phyloP scores from a whole-genome alignment of 495 filamentous ascomycete species.

The Cercophora newfieldiana region DNA sequence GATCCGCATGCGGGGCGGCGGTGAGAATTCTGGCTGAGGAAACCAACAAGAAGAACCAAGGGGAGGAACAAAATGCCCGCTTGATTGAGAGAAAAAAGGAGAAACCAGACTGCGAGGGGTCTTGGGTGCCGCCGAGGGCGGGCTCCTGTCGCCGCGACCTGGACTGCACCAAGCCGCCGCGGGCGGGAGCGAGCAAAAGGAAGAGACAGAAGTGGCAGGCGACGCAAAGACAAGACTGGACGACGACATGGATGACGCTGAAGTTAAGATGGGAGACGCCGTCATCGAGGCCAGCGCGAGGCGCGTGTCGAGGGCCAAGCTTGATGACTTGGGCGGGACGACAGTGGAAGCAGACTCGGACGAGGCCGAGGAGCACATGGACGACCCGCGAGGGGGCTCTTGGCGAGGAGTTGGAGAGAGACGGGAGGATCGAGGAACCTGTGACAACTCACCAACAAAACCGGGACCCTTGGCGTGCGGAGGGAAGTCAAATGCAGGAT shows the following conservation, averaged over 20 bases:
- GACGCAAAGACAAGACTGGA: constrained; percentile 50
- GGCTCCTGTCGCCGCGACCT: constrained; percentile 24
- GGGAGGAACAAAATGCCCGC: constrained; percentile 61
- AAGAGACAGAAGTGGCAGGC: constrained; percentile 49
- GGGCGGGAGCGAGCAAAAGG: constrained; percentile 40
- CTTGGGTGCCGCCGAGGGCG: constrained; percentile 24
- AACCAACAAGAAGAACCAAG: constrained; percentile 64
- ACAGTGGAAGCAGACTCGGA: constrained; percentile 37
- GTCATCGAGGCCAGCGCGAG: constrained; percentile 33
- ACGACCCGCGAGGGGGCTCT: constrained; percentile 5
- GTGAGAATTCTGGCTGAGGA: constrained; percentile 41
- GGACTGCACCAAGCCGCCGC: constrained; percentile 34
- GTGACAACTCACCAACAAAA: constrained; percentile 79
- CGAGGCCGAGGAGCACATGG: constrained; percentile 32
- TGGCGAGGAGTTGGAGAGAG: constrained; percentile 4
- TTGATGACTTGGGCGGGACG: constrained; percentile 22
- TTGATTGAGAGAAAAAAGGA: constrained; percentile 56
- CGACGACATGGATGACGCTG: constrained; percentile 26
- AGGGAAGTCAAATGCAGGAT: constrained; percentile 59
- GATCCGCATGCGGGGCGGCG: constrained; percentile 13
- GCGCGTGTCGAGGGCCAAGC: constrained; percentile 35
- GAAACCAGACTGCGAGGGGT: constrained; percentile 30
- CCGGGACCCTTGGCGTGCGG: constrained; percentile 43
- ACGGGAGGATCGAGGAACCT: constrained; percentile 33
- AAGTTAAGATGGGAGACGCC: constrained; percentile 31